Base-by-base conservation (phyloP, 768 basidiomycete species). In the Agrocybe praecox region DNA sequence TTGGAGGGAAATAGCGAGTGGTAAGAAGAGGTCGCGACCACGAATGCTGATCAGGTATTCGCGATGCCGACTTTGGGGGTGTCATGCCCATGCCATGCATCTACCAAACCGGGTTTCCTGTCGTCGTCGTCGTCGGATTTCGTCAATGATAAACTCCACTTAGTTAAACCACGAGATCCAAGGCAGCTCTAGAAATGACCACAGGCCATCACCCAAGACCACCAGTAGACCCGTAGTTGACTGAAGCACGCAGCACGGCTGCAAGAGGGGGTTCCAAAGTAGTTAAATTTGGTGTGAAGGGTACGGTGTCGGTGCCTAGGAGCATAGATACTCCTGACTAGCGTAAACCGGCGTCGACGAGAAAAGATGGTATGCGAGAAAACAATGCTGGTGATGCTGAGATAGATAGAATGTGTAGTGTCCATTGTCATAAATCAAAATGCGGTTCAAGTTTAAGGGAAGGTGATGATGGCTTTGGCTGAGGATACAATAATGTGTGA, bases 231-330 rank as follows among this genome's bases (percentile, higher is more conserved):
- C 63, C 60, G 61, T 61, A 69, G 69, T 52, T 51, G 56, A 62
- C 60, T 56, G 66, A 64, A 68, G 67, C 70, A 76, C 75, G 78
- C 76, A 79, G 86, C 85, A 62, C 86, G 75, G 84, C 86, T 81
- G 72, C 80, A 79, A 77, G 72, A 73, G 68, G 71, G 68, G 66
- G 55, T 47, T 45, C 43, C 44, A 24, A 56, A 53, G 65, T 67
- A 67, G 57, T 56, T 66, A 64, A 55, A 51, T 66, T 62, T 58
- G 61, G 62, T 60, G 68, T 65, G n/a, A n/a, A n/a, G 69, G 65
- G 50, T 43, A 29, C 36, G 62, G 61, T 65, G 64, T 69, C 63
- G 51, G 68, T 70, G 74, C 71, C 71, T 69, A 69, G 65, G 70
- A 74, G 72, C 69, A 72, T 65, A 46, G n/a, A 47, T 49, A n/a